These are phyloP conservation scores for Arctostaphylos glauca DNA, from an alignment of 148 eudicot species.

Conservation along the genomic window DNA sequence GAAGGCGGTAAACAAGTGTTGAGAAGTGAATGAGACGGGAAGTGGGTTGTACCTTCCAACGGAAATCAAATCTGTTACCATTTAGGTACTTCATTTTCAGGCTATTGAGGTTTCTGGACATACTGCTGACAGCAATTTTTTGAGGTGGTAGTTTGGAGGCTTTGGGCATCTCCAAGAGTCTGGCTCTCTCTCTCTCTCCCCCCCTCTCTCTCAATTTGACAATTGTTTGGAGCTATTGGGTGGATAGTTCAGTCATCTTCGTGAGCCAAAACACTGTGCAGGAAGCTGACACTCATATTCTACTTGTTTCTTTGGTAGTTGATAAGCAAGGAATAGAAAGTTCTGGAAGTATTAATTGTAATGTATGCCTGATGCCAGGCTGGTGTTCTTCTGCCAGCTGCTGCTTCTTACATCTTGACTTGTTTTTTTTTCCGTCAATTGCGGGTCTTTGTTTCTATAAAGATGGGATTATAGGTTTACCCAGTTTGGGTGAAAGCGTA, in stretches of 20 bases:
- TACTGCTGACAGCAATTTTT: slow-evolving; percentile 7
- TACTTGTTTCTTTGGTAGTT: not conserved
- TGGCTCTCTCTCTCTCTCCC: slow-evolving; percentile 4
- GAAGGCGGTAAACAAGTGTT: slow-evolving; percentile 49
- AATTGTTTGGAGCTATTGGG: too few relatives aligned
- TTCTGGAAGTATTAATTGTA: not conserved
- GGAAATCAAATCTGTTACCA: not conserved
- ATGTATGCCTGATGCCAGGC: too few relatives aligned
- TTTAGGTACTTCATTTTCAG: too few relatives aligned
- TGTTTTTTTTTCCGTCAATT: not conserved
- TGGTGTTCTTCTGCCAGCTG: not conserved
- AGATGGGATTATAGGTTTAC: slow-evolving; percentile 16
- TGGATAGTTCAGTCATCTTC: not conserved
- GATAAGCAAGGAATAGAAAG: not conserved
- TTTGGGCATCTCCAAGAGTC: slow-evolving; percentile 14
- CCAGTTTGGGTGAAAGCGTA: not conserved
- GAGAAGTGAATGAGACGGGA: slow-evolving; percentile 23
- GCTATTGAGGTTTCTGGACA: slow-evolving; percentile 1
- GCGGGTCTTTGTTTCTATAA: not conserved
- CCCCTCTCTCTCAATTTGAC: not conserved
- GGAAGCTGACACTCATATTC: not conserved
- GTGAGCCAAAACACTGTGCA: not conserved
- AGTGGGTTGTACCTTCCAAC: not conserved
- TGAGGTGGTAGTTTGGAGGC: slow-evolving; percentile 8
- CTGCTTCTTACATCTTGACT: not conserved